phyloP scores from a whole-genome alignment of 495 filamentous ascomycete species.

The Neurospora intermedia region DNA sequence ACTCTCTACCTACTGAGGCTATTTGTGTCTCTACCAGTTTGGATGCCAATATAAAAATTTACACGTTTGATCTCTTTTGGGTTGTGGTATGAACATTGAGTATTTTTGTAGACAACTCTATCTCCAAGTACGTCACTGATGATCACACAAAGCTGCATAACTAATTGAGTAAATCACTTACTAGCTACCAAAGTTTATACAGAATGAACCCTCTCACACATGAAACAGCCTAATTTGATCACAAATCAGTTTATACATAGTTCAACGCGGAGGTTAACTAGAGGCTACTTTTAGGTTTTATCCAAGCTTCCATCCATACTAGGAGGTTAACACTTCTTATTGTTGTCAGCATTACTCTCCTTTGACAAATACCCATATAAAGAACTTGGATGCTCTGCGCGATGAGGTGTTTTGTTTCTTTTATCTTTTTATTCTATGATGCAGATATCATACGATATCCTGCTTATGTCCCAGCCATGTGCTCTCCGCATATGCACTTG shows the following conservation, averaged over 20 bases:
- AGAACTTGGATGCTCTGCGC: background rate
- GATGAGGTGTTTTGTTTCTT: no score
- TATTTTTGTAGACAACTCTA: background rate
- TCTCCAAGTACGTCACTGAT: no score
- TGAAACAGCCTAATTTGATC: background rate
- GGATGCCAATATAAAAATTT: background rate
- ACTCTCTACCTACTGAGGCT: background rate
- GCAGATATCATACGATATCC: background rate
- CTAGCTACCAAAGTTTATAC: background rate
- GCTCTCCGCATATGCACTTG: background rate
- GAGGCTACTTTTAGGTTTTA: background rate
- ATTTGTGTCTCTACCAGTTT: background rate
- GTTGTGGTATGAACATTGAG: background rate
- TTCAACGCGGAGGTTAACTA: no score
- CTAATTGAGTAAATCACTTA: background rate
- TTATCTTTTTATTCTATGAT: background rate
- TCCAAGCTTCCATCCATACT: background rate
- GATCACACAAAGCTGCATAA: background rate
- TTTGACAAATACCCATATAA: background rate
- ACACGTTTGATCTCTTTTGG: background rate
- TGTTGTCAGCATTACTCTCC: background rate
- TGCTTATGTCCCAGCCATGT: background rate
- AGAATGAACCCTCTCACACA: background rate
- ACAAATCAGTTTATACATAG: background rate
- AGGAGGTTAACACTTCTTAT: background rate